Evolutionary conservation across 116 monocot genomes (phyloP), one percentile per base, ranked within the genome.

Genomic region (Trichopus zeylanicus): DNA sequence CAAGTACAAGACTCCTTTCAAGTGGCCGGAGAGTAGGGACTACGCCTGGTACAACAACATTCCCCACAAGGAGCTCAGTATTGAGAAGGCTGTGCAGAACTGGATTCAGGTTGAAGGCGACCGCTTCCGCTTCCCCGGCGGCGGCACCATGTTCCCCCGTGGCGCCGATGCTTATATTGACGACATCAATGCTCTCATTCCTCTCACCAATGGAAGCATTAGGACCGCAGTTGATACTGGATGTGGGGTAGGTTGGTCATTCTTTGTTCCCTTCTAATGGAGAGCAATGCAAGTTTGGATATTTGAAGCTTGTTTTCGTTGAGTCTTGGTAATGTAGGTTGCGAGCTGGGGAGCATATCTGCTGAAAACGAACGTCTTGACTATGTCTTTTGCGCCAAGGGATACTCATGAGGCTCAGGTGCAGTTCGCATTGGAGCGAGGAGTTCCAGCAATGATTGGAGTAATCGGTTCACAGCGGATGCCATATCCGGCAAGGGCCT

Each of bases 71-170:
- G 76, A 80, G 63, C 56, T 84, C 57, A 75, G 76, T 10, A 73
- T 79, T 34, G 71, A 79, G 46, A 84, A 84, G 70, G 84, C 79
- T 59, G 79, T 79, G 46, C 84, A 84, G 53, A 76, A 79, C 2
- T 84, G 79, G 80, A 79, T 84, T 69, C 79, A 70, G 63, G 57
- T 70, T 51, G 73, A 84, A 69, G 84, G 80, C 11, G 55, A 58
- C 13, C 70, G 73, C 63, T 84, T 84, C 42, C 72, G 62, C 22
- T 84, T 84, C 31, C 84, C 84, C 23, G 84, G 84, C 21, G 84
- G 84, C 52, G 84, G 84, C 13, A 84, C 76, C 53, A 84, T 84
- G 84, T 84, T 84, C 34, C 84, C 84, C 12, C 79, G 72, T 67
- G 84, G 84, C 46, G 80, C 80, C 55, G 73, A 48, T 42, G 51